Evolutionary conservation across 2,329 filamentous ascomycete species (phyloP), one percentile per base, ranked within the genome.

Genomic region (Zymoseptoria tritici): DNA sequence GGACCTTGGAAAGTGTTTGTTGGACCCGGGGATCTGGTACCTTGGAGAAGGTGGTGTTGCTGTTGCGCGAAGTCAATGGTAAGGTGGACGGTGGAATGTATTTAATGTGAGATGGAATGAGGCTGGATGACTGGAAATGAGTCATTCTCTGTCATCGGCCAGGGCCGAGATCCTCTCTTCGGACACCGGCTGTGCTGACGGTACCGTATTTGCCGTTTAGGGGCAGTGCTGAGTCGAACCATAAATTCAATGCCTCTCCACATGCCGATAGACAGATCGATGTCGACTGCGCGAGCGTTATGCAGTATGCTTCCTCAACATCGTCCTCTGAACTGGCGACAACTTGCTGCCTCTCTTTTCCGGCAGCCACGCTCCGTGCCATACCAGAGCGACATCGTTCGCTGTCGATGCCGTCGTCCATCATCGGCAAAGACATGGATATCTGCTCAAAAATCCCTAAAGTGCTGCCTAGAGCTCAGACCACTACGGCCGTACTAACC

Each of bases 121-220:
- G n/a, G 20, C 24, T 16, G 13, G 29, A 26, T 52, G 52, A 59
- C 4, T 49, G 9, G 42, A 24, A 59, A 49, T 59, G 57, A 59
- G 9, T 59, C 57, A 59, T 59, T 24, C 13, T 31, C 22, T 46
- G 42, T 36, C 42, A 52, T 51, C 46, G 11, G 13, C 56, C 24
- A 3, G 19, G 19, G 50, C 50, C 22, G 50, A 52, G 50, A 46
- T 5, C 16, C 3, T 46, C 36, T 6, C 13, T 46, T 29, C 9
- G 7, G 36, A 46, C 36, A 46, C 13, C 16, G 36, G 36, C 36
- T 46, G 36, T 46, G 36, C 13, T 46, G 16, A 7, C 13, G 36
- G 36, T 46, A 46, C 36, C 36, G 36, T 46, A 16, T 46, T 46
- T 46, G 16, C 36, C 36, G 13, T 16, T 46, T 46, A 46, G 11